Base-by-base conservation (phyloP, 192 early-diverging fungal species). In the Backusella tuberculispora region DNA sequence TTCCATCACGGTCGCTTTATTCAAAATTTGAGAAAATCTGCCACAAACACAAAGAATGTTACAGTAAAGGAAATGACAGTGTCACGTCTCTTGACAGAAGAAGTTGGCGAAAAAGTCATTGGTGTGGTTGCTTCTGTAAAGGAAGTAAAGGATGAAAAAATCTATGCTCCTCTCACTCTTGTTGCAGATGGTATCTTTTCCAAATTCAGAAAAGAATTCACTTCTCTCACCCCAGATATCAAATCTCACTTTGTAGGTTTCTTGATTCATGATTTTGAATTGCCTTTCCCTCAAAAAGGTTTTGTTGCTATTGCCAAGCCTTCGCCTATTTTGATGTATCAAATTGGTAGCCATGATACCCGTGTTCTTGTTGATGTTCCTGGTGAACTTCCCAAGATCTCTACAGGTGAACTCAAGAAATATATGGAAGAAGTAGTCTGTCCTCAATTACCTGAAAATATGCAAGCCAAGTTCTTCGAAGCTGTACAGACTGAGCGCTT, bases 1-100 rank as follows among this genome's bases (percentile, higher is more conserved):
- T 99, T 99, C 81, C 98, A 99, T 74, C 97, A 99, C 46, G 98
- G 98, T 3, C 86, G 93, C 68, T 92, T 99, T 67, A 91, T 99
- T 53, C 92, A 91, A 87, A 95, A 95, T 10, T 73, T 99, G 34
- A 77, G 98, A 42, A 83, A 84, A 34, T 90, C 89, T n/a, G 93
- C 85, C 46, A 80, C 83, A 53, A 81, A 78, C 26, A 80, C 72
- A 74, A 74, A 76, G 44, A 88, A 72, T 76, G 91, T 98, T 17
- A 92, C 88, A 0, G 78, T 88, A 37, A 79, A 94, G 38, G 95
- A 97, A 80, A 95, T 85, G 12, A 92, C 93, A 7, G 96, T 88
- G 4, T 88, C 77, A 5, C 63, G 63, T 38, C 63, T 74, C 6
- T 65, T 74, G 63, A 66, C 64, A 17, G 83, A 82, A 14, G 77